phyloP scores from a whole-genome alignment of 1,284 basidiomycete species.

The Trichosporon ovoides region DNA sequence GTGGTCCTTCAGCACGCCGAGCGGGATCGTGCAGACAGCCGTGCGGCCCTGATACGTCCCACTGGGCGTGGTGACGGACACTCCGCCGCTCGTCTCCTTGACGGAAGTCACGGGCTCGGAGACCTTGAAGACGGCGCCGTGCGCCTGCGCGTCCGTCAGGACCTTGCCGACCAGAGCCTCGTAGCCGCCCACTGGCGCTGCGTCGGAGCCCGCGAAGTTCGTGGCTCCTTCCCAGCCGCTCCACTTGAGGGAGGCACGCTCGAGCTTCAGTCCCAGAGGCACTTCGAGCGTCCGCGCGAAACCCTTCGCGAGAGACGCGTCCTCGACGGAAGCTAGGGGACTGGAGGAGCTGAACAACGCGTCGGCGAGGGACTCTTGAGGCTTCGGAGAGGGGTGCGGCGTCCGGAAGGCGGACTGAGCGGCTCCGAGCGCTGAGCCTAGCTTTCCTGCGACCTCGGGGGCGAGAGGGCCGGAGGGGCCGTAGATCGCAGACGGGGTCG shows the following conservation, averaged over 20 bases:
- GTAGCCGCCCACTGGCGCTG: conserved; percentile 53
- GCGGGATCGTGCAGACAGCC: conserved; percentile 49
- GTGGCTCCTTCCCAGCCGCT: conserved; percentile 47
- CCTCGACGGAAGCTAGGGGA: conserved; percentile 25
- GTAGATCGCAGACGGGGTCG: conserved; percentile 38
- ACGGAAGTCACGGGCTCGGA: conserved; percentile 27
- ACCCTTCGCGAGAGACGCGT: conserved; percentile 32
- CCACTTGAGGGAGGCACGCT: conserved; percentile 47
- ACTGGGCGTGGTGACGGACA: conserved; percentile 31
- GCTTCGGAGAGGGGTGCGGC: conserved; percentile 33
- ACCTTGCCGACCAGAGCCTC: conserved; percentile 47
- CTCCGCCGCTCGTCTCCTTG: conserved; percentile 15
- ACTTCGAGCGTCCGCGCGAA: conserved; percentile 52
- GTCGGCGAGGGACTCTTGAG: conserved; percentile 35
- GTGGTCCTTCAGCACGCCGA: conserved; percentile 47
- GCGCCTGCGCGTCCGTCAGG: conserved; percentile 36
- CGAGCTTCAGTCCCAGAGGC: conserved; percentile 51
- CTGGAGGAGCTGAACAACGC: conserved; percentile 44
- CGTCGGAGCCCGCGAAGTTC: conserved; percentile 52
- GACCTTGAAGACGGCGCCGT: conserved; percentile 45
- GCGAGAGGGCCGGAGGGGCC: conserved; percentile 39
- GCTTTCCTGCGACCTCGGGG: conserved; percentile 17
- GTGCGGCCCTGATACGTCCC: conserved; percentile 41
- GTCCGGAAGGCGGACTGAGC: conserved; percentile 34
- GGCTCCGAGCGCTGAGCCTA: conserved; percentile 32